Base-by-base conservation (phyloP, 2,329 filamentous ascomycete species). In the Furcasterigmium furcatum region DNA sequence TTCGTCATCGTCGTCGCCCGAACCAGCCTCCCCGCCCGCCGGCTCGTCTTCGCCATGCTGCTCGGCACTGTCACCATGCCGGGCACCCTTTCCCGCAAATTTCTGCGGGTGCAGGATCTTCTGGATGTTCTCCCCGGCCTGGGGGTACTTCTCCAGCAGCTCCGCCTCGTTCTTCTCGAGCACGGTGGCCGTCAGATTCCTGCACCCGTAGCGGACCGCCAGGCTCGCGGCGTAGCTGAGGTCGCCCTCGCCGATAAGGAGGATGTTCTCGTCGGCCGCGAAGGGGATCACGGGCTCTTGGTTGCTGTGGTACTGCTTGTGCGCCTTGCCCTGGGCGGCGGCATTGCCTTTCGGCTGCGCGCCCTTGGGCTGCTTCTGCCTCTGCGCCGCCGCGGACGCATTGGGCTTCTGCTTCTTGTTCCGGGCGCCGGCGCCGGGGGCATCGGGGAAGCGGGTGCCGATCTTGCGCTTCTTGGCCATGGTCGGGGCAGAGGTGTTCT, bases 171-270 rank as follows among this genome's bases (percentile, higher is more conserved):
- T 63, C 57, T 70, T 71, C 61, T 91, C 88, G 55, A 80, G 76
- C 14, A 85, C 82, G 3, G 87, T 91, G 30, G 85, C 87, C 0
- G 80, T 85, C 6, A 92, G 63, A 57, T 83, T 73, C 48, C 70
- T 74, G 68, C 83, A 88, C 53, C 72, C 74, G 66, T 90, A 85
- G 57, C 85, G 74, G 44, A 74, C 65, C 43, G 85, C 73, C 3
- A 92, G 73, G 2, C 81, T 84, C 22, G 77, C 76, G 12, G 87
- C 79, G 62, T 91, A 92, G 61, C 85, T 90, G 59, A 94, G 80
- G 65, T 95, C 88, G 53, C 82, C 88, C 61, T 94, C 88, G 57
- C 88, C 88, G 43, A 92, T 68, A 3, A 92, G 78, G 7, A 94
- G 80, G 51, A 92, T 89, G 55, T 77, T 70, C 53, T 91, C 81